These are phyloP conservation scores for Asparagopsis taxiformis DNA, from an alignment of 31 red algal species.

Conservation along the genomic window DNA sequence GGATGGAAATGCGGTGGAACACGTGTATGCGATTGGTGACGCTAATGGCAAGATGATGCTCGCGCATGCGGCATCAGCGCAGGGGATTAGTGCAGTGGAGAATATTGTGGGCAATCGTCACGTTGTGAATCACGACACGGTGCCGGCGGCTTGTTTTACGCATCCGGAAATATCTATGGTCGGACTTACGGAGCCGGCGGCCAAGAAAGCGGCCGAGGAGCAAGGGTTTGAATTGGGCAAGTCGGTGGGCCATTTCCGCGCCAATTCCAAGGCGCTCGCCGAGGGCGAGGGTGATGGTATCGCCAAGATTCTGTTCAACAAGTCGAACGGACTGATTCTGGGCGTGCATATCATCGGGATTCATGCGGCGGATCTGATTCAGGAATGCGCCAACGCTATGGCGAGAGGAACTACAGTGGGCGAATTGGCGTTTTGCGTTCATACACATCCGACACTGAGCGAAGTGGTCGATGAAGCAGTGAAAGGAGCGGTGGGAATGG, in stretches of 20 bases:
- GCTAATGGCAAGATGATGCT: conserved; percentile 99
- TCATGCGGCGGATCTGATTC: conserved; percentile 96
- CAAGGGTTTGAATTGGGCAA: conserved; percentile 90
- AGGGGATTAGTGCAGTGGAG: conserved; percentile 92
- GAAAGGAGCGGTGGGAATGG: conserved; percentile 92
- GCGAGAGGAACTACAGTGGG: conserved; percentile 77
- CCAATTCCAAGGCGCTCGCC: conserved; percentile 95
- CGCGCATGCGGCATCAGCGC: conserved; percentile 94
- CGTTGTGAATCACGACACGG: conserved; percentile 67
- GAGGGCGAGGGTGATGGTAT: conserved; percentile 94
- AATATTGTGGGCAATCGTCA: conserved; percentile 73
- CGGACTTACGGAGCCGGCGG: conserved; percentile 81
- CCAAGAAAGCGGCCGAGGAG: conserved; percentile 63
- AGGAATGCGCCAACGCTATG: conserved; percentile 94
- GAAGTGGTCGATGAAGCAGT: conserved; percentile 97
- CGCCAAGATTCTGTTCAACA: conserved; percentile 92
- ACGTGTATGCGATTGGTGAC: conserved; percentile 96
- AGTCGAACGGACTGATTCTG: conserved; percentile 76
- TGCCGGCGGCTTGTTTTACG: conserved; percentile 96
- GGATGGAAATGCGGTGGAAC: conserved; percentile 51
- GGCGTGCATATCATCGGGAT: conserved; percentile 96
- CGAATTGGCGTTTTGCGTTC: conserved; percentile 89
- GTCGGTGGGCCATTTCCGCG: conserved; percentile 83
- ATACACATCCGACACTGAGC: conserved; percentile 98
- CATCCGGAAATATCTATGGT: conserved; percentile 96